phyloP scores from a whole-genome alignment of 176 grass and related monocot species.

The Cenchrus purpureus region DNA sequence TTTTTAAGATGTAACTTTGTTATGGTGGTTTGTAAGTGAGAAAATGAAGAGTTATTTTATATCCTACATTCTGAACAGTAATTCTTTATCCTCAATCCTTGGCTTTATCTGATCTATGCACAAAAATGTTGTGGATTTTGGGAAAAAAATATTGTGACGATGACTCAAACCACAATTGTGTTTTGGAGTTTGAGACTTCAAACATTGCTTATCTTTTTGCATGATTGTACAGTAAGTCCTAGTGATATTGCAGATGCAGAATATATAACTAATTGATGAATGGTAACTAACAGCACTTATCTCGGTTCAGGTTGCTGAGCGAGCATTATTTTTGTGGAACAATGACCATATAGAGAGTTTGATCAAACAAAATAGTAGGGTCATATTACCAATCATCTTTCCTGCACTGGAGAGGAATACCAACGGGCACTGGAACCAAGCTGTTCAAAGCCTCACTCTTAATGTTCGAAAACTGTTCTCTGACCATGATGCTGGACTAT shows the following conservation, averaged over 20 bases:
- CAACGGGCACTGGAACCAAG: conserved; percentile 76
- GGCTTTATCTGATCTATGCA: not conserved
- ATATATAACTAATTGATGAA: conserved; percentile 2
- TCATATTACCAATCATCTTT: conserved; percentile 75
- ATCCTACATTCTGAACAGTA: not conserved
- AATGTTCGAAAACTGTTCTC: conserved; percentile 81
- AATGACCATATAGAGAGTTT: conserved; percentile 72
- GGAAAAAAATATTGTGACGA: not conserved
- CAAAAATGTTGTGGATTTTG: not conserved
- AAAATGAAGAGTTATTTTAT: not conserved
- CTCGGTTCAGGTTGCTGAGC: conserved; percentile 73
- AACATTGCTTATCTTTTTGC: not conserved
- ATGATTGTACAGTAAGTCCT: conserved; percentile 7
- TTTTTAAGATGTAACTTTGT: not conserved
- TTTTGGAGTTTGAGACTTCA: not conserved
- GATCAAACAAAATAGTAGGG: conserved; percentile 74
- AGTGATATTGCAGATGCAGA: conserved; percentile 7
- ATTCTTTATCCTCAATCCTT: too few species aligned
- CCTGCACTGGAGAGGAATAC: conserved; percentile 75
- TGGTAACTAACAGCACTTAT: conserved; percentile 36
- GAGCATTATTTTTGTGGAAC: conserved; percentile 88
- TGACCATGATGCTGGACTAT: conserved; percentile 68
- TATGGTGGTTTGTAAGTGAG: not conserved
- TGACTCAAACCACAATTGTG: not conserved
- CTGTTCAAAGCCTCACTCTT: conserved; percentile 79